Evolutionary conservation across 192 early-diverging fungal genomes (phyloP).

Genomic region (Obelidium mucronatum): DNA sequence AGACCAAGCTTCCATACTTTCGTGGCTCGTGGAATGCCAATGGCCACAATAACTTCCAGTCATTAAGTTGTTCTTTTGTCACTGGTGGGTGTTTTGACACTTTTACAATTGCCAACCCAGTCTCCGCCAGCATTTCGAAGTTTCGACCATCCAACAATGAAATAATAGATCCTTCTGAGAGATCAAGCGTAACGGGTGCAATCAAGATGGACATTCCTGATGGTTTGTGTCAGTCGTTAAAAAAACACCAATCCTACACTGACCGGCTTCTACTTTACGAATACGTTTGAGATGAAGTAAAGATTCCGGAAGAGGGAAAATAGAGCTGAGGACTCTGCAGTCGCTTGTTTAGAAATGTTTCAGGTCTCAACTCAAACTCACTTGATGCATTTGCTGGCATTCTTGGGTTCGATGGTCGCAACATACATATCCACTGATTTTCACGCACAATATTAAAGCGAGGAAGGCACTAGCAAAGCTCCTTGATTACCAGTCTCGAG

Average conservation of each 20-base stretch:
- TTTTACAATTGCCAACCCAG: conserved; percentile 27
- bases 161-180: no score
- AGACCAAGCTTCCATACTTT: conserved; percentile 5
- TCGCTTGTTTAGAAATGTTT: background rate
- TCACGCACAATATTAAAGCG: no score
- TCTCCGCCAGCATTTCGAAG: conserved; percentile 8
- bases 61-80: conserved; percentile 74
- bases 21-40: conserved; percentile 65
- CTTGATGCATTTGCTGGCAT: conserved; percentile 18
- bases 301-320: conserved; percentile 21
- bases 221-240: no score
- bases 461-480: no score
- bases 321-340: conserved; percentile 9
- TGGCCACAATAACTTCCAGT: conserved; percentile 86
- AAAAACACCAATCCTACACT: background rate
- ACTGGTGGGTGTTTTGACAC: conserved; percentile 71
- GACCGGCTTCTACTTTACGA: background rate
- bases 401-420: background rate
- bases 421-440: background rate
- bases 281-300: conserved; percentile 27
- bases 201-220: background rate
- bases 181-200: background rate
- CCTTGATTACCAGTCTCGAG: conserved; percentile 17
- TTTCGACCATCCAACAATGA: background rate
- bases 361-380: background rate